Conservation (phyloP, 2,329 filamentous ascomycete genomes). For the Pseudonectria foliicola region DNA sequence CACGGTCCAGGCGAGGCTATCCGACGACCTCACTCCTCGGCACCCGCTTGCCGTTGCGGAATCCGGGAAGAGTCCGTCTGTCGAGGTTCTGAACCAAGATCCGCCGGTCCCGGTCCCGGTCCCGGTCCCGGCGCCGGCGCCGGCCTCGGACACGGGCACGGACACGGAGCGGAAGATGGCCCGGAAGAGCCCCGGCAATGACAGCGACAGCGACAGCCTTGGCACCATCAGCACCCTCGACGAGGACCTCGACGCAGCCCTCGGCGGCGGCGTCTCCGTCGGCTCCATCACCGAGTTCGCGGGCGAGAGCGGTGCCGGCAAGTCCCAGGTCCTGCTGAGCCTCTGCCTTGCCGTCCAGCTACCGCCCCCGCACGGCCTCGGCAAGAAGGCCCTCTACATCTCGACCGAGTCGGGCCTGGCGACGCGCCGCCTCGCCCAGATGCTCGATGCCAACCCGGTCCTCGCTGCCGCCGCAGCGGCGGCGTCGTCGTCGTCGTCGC, state of each 20-base stretch:
- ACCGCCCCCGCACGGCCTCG: conserved; percentile 61
- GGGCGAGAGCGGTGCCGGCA: conserved; percentile 89
- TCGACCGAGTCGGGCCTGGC: conserved; percentile 84
- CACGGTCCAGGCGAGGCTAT: conserved; percentile 60
- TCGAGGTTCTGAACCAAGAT: too few species aligned
- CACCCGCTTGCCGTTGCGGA: conserved; percentile 15
- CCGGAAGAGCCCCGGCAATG: conserved; percentile 27
- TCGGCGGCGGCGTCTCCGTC: conserved; percentile 73
- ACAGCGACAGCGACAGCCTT: background rate
- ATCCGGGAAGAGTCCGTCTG: background rate
- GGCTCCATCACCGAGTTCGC: conserved; percentile 83
- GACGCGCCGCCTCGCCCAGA: conserved; percentile 72
- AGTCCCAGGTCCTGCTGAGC: conserved; percentile 86
- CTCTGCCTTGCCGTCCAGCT: conserved; percentile 82
- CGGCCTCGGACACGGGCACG: background rate
- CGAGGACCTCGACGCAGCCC: conserved; percentile 55
- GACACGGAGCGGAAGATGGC: background rate
- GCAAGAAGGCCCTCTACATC: conserved; percentile 78
- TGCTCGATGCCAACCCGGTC: conserved; percentile 60
- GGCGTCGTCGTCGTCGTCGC: too few species aligned
- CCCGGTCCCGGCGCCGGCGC: background rate
- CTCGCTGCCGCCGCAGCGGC: conserved; percentile 32
- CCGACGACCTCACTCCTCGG: conserved; percentile 45
- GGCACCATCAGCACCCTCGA: conserved; percentile 71
- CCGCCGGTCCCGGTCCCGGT: background rate